Evolutionary conservation across 1,284 basidiomycete genomes (phyloP).

Genomic region (Cryptococcus floricola): DNA sequence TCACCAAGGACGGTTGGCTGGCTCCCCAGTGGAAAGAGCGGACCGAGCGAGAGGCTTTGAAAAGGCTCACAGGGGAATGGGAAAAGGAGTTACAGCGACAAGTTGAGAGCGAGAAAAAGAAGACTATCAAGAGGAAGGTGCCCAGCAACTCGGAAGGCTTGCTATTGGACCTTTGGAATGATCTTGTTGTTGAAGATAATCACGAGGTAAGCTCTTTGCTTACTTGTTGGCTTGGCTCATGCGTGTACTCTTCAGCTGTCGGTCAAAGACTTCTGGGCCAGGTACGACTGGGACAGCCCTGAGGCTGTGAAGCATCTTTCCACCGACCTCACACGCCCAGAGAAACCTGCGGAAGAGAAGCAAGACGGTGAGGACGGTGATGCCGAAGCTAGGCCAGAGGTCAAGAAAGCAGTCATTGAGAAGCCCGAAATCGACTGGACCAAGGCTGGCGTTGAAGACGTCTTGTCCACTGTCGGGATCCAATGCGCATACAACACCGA

Average conservation of each 20-base stretch:
- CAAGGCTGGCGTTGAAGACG: slow-evolving; percentile 31
- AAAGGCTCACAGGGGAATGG: slow-evolving; percentile 26
- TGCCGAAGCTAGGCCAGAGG: not conserved
- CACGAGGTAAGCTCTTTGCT: slow-evolving; percentile 25
- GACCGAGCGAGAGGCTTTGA: slow-evolving; percentile 31
- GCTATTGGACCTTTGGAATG: slow-evolving; percentile 38
- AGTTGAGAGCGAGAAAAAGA: slow-evolving; percentile 11
- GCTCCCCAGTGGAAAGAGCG: slow-evolving; percentile 31
- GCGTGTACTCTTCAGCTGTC: slow-evolving; percentile 13
- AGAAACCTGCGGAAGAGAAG: slow-evolving; percentile 2
- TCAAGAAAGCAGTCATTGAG: not conserved
- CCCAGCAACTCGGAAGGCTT: slow-evolving; percentile 23
- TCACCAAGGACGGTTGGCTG: slow-evolving; percentile 40
- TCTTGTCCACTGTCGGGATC: slow-evolving; percentile 31
- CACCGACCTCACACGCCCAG: slow-evolving; percentile 6
- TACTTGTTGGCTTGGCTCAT: not conserved
- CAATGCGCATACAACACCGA: slow-evolving; percentile 33
- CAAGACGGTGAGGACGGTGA: not conserved
- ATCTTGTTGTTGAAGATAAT: slow-evolving; percentile 22
- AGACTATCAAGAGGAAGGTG: slow-evolving; percentile 14
- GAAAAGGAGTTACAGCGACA: slow-evolving; percentile 20
- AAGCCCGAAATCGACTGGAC: slow-evolving; percentile 24
- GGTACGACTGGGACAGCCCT: slow-evolving; percentile 32
- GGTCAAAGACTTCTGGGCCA: slow-evolving; percentile 29
- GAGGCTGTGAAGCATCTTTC: slow-evolving; percentile 20